Base-by-base conservation (phyloP, 768 basidiomycete species). In the Podaxis pistillaris region DNA sequence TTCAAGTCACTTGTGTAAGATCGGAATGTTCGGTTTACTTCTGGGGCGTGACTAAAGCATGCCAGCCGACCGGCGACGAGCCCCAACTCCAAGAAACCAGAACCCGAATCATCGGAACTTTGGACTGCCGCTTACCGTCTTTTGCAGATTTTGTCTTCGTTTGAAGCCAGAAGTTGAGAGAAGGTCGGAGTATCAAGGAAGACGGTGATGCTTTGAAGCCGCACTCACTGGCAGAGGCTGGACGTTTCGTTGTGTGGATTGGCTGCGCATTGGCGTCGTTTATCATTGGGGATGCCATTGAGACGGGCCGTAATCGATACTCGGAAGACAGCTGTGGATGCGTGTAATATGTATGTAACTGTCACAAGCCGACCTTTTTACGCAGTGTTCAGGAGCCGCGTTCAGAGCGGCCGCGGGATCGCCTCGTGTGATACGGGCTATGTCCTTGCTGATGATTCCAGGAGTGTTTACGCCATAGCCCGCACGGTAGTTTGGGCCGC, bases 401-500 rank as follows among this genome's bases (percentile, higher is more conserved):
- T 57, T 24, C 26, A 19, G 19, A 22, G 46, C 41, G 28, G 28
- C 44, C 56, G 56, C 56, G 56, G 56, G 41, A 47, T 33, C 30
- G 44, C 56, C 56, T 57, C 56, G 22, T 57, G 56, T 57, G 41
- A 57, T 47, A 33, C 22, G 28, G 41, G 17, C 41, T 57, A 46
- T 15, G 28, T 33, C 26, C 15, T 56, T 44, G 56, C n/a, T 47
- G 56, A 33, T 30, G n/a, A 13, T 5, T 37, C 15, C 15, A 46
- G 33, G 41, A 46, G 44, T 46, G 13, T 37, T 54, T 22, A 54
- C 52, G n/a, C 54, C 19, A 56, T 22, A 33, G n/a, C 19, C 37
- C 19, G 9, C 30, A 54, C 30, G 19, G 19, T 13, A 15, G 26
- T 28, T 37, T 33, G 13, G 19, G 15, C 28, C 36, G n/a, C 22